Base-by-base conservation (phyloP, 2,329 filamentous ascomycete species). In the Pseudocercospora cruenta region DNA sequence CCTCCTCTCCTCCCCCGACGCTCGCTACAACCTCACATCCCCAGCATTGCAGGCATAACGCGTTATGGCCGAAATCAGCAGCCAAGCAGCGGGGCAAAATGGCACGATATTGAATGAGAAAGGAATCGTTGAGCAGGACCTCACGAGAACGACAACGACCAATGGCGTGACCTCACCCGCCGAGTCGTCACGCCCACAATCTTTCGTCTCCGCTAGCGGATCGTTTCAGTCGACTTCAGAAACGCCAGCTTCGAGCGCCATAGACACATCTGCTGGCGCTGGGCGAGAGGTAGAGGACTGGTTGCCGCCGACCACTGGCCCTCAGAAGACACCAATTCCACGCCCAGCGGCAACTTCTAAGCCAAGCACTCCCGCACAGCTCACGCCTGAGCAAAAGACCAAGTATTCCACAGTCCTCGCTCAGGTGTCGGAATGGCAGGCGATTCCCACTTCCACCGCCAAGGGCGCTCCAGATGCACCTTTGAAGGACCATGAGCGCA, bases 331-430 rank as follows among this genome's bases (percentile, higher is more conserved):
- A 19, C 76, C 76, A 9, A 73, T 79, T 45, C 72, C 73, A 9
- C 62, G 66, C 22, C 75, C 76, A 14, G 60, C 73, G 14, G 80
- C 89, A 1, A 80, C 81, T 39, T 85, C 86, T 76, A 87, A 85
- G 65, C 87, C 91, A 2, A 12, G 76, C 31, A 51, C 86, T 5
- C 83, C 84, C 9, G 79, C 87, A 5, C 78, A 85, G 65, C 86
- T 97, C 73, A 93, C 89, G 10, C 76, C 86, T 9, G 93, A 96
- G 39, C 92, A 98, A 80, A 81, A 91, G 76, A 78, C 84, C 71
- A 97, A 97, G 81, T 98, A 97, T 81, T 86, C 90, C 51, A 82
- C 87, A 69, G 84, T 98, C 59, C 86, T 98, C 54, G 83, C 86
- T 55, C 85, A 86, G 61, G 92, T 89, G 53, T 89, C 86, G 70